These are phyloP conservation scores for Parsonsia alboflavescens DNA, from an alignment of 257 asterid genomes.

Conservation along the genomic window DNA sequence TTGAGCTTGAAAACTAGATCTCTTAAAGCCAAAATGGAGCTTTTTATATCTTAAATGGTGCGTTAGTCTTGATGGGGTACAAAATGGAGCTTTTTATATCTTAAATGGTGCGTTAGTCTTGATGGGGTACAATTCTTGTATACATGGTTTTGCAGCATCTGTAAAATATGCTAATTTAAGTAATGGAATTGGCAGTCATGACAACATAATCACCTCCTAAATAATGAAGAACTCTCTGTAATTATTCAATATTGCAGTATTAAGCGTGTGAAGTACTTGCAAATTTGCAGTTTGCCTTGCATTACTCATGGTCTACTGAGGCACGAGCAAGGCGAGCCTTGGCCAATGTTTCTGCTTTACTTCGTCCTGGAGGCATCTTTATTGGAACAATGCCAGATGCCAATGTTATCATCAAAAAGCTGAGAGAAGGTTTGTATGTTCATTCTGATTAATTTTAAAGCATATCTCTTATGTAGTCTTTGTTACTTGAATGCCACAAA, in stretches of 20 bases:
- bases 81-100: background rate
- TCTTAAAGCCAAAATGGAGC: background rate
- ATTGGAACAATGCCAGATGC: constrained; percentile 99
- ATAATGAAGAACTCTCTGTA: constrained; percentile 4
- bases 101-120: background rate
- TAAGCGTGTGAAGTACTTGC: constrained; percentile 7
- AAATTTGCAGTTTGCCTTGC: constrained; percentile 88
- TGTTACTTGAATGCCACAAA: background rate
- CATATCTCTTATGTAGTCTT: background rate
- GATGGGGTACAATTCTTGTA: no score
- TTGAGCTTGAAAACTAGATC: background rate
- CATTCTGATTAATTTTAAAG: background rate
- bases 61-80: background rate
- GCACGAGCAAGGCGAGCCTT: constrained; percentile 94
- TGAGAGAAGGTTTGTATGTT: constrained; percentile 70
- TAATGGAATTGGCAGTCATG: background rate
- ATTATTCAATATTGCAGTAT: background rate
- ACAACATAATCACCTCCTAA: background rate
- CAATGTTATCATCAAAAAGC: constrained; percentile 80
- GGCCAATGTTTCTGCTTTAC: constrained; percentile 91
- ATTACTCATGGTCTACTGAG: constrained; percentile 98
- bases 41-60: background rate
- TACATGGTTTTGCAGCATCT: background rate
- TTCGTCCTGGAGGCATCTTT: constrained; percentile 94
- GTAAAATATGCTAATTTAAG: background rate